Evolutionary conservation across 768 basidiomycete species (phyloP).

Genomic region (Cystofilobasidium ferigula): DNA sequence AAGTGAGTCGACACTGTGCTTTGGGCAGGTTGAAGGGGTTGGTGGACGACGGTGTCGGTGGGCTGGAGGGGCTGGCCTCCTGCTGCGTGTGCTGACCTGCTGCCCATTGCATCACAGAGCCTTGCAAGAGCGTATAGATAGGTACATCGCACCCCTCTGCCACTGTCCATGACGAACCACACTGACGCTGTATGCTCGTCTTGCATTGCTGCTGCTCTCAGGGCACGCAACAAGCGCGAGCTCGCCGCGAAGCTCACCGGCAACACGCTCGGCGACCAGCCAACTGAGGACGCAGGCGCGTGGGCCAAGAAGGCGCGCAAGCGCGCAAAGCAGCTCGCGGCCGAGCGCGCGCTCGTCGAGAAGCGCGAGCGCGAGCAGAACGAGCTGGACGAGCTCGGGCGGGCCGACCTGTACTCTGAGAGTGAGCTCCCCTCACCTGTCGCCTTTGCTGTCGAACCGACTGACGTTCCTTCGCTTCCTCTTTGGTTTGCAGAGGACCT

Average conservation of each 20-base stretch:
- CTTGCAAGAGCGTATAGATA: slow-evolving; percentile 64
- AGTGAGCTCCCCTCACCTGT: slow-evolving; percentile 46
- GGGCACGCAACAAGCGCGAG: slow-evolving; percentile 84
- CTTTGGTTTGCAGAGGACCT: slow-evolving; percentile 64
- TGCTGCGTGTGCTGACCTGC: background rate
- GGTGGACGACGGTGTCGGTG: too few relatives aligned
- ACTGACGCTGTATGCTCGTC: slow-evolving; percentile 3
- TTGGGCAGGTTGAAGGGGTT: background rate
- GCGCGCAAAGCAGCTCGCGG: slow-evolving; percentile 49
- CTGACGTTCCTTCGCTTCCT: background rate
- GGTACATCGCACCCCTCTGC: slow-evolving; percentile 54
- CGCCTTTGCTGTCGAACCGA: slow-evolving; percentile 7
- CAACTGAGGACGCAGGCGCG: slow-evolving; percentile 56
- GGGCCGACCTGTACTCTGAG: slow-evolving; percentile 70
- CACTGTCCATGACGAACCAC: slow-evolving; percentile 15
- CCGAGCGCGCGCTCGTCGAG: slow-evolving; percentile 57
- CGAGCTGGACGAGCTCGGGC: slow-evolving; percentile 64
- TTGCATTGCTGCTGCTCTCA: slow-evolving; percentile 35
- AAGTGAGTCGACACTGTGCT: slow-evolving; percentile 26
- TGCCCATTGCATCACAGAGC: slow-evolving; percentile 43
- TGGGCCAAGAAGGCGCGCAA: slow-evolving; percentile 92
- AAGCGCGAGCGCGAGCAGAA: slow-evolving; percentile 74
- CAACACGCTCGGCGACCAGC: slow-evolving; percentile 64
- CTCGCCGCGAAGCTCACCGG: slow-evolving; percentile 86
- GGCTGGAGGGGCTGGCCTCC: too few relatives aligned